Evolutionary conservation across 2,329 filamentous ascomycete species (phyloP).

Genomic region (Hypocreales sp.): DNA sequence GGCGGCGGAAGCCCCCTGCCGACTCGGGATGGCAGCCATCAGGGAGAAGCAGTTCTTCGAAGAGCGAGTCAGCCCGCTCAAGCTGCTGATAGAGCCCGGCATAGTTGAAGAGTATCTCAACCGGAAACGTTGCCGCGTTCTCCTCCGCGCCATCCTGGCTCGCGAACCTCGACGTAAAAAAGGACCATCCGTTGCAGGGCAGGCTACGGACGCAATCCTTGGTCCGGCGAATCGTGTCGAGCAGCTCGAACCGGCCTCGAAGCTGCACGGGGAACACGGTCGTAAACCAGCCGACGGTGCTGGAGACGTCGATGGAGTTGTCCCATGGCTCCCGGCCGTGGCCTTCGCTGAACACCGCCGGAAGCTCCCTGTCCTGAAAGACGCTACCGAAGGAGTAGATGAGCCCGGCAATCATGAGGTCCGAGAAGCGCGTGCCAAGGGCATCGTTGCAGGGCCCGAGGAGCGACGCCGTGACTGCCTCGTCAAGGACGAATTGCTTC

Average conservation of each 20-base stretch:
- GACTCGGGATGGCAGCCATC: no score
- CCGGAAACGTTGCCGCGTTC: constrained; percentile 1
- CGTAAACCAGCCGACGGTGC: constrained; percentile 23
- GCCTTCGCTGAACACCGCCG: constrained; percentile 11
- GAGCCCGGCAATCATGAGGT: no score
- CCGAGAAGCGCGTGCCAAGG: no score
- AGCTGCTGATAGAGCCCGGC: constrained; percentile 6
- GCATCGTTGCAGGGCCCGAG: no score
- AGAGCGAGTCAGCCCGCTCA: constrained; percentile 6
- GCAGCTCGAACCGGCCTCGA: not conserved
- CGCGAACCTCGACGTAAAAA: constrained; percentile 1
- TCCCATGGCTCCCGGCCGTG: constrained; percentile 16
- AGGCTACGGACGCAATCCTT: constrained; percentile 1
- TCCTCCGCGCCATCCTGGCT: not conserved
- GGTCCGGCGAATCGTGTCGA: not conserved
- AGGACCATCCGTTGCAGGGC: constrained; percentile 2
- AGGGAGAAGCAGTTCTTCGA: constrained; percentile 7
- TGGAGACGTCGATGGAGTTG: constrained; percentile 12
- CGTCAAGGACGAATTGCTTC: no score
- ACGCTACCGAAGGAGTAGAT: no score
- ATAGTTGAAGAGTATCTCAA: constrained; percentile 6
- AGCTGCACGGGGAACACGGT: constrained; percentile 14
- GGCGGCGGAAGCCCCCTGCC: no score
- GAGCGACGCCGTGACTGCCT: no score
- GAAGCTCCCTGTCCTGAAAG: no score